A percentile compares a stretch with the other conserved stretches of the same genome.
Evolutionary conservation across 176 grass and related monocot genomes (phyloP).

Genomic region (Oryza nivara): DNA sequence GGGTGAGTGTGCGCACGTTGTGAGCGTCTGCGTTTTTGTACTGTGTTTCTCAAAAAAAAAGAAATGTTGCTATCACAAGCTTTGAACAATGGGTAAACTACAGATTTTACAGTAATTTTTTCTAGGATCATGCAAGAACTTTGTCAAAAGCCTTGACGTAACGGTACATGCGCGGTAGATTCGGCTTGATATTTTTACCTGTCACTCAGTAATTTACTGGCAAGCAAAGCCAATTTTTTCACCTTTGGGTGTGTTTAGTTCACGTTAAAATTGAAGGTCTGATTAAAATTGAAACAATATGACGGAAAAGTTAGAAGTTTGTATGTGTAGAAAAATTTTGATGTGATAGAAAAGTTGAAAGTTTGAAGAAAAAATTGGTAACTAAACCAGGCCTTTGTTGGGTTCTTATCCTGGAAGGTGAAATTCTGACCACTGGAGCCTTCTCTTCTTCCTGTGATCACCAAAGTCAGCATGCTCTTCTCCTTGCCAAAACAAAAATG

Average conservation of each 20-base stretch:
- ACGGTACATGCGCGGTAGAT: not conserved
- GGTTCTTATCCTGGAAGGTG: not conserved
- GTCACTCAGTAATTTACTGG: not conserved
- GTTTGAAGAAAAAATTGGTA: too few relatives aligned
- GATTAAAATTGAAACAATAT: too few relatives aligned
- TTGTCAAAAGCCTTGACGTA: not conserved
- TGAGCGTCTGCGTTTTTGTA: too few relatives aligned
- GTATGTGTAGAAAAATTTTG: too few relatives aligned
- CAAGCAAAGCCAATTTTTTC: not conserved
- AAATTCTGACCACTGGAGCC: not conserved
- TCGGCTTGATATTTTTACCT: conserved; percentile 3
- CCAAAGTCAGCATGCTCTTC: conserved; percentile 10
- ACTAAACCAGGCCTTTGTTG: not conserved
- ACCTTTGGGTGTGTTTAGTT: too few relatives aligned
- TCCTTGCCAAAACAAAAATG: not conserved
- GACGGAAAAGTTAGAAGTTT: too few relatives aligned
- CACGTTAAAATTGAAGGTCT: too few relatives aligned
- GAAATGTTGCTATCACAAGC: not conserved
- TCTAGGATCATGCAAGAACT: not conserved
- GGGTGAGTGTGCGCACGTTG: too few relatives aligned
- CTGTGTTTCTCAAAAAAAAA: too few relatives aligned
- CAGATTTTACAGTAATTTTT: not conserved
- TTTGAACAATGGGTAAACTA: not conserved
- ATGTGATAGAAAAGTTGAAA: too few relatives aligned
- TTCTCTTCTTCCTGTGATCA: not conserved